These are phyloP conservation scores for Talaromyces funiculosus DNA, from an alignment of 2,329 filamentous ascomycete species.

Conservation along the genomic window DNA sequence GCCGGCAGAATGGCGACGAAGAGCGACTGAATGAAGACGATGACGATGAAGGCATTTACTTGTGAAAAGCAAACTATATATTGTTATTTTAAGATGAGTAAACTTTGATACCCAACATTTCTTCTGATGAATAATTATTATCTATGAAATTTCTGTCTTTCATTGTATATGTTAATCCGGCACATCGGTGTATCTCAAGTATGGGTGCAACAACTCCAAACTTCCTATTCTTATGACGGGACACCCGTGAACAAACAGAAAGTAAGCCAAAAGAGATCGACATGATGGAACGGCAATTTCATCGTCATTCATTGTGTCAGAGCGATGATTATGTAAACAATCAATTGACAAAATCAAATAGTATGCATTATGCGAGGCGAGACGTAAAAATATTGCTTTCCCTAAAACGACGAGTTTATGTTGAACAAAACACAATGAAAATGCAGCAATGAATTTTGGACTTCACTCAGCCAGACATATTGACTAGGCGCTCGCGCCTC, in stretches of 20 bases:
- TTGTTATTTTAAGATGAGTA: neutral
- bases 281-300: neutral
- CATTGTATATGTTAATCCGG: neutral
- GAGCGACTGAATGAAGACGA: conserved; percentile 1
- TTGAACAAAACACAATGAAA: conserved; percentile 20
- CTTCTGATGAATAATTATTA: neutral
- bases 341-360: conserved; percentile 4
- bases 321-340: conserved; percentile 4
- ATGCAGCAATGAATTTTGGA: neutral
- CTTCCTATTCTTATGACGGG: conserved; percentile 1
- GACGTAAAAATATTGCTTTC: conserved; percentile 1
- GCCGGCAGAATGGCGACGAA: neutral
- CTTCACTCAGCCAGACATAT: neutral
- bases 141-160: neutral
- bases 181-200: conserved; percentile 2
- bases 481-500: conserved; percentile 4
- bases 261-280: neutral
- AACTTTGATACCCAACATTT: neutral
- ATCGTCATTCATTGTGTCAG: neutral
- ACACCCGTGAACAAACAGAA: neutral
- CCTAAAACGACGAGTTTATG: conserved; percentile 17
- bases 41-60: conserved; percentile 13
- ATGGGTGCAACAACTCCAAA: conserved; percentile 10
- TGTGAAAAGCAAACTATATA: conserved; percentile 4
- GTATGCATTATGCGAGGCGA: neutral